Evolutionary conservation across 768 basidiomycete genomes (phyloP), one percentile per base, ranked within the genome.

Genomic region (Suillus plorans): DNA sequence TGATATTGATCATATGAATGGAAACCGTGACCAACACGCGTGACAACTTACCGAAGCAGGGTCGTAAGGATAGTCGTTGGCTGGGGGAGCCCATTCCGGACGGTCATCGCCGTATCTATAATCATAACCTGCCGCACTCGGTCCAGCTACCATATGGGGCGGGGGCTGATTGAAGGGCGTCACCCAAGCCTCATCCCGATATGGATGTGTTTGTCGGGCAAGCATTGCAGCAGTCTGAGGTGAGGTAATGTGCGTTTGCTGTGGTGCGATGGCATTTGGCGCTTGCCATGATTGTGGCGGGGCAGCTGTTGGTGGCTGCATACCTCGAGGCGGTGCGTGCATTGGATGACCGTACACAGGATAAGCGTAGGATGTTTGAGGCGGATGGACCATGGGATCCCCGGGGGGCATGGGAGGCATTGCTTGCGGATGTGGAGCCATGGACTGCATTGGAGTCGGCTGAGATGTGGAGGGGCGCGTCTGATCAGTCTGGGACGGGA

Each of bases 261-360:
- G 84, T 8, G 89, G 88, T 0, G 86, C 83, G 47, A 91, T 87
- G 28, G 81, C 82, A 50, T 80, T 82, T 5, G 87, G 76, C 8
- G 82, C 80, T 69, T 89, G 88, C 89, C 90, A 90, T 20, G 86
- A 79, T 65, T 86, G 89, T 6, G 87, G 83, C 9, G 85, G 82
- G 3, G 80, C 81, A 36, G 83, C 75, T 16, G 83, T 74, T 16
- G 82, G 75, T 10, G 80, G 77, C 49, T 82, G 84, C 68, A 86
- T 78, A 39, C 81, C 72, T 25, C 80, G 75, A 39, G 78, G 71
- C n/a, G 74, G 69, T 50, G 71, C 70, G 49, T 77, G 75, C 47
- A 84, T 77, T 52, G 77, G 78, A 64, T 81, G 81, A 4, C 78
- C 77, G 67, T 80, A 84, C 2, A 76, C 75, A 2, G 75, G 71